A percentile compares a stretch with the other conserved stretches of the same genome.
phyloP scores from a whole-genome alignment of 805 yeast genomes.

The Saccharomycopsis fibuligera region DNA sequence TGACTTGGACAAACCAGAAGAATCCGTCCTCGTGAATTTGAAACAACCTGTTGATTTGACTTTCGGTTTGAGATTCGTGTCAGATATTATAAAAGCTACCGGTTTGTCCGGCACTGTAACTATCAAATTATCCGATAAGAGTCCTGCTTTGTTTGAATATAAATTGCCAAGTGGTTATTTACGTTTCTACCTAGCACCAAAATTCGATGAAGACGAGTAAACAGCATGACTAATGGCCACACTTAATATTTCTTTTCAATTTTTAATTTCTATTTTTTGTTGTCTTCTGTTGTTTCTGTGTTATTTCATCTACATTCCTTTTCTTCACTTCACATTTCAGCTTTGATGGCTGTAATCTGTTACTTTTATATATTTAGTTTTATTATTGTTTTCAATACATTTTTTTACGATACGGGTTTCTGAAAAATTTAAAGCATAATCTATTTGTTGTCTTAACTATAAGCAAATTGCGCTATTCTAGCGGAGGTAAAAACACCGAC shows the following conservation, averaged over 20 bases:
- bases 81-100: conserved; percentile 89
- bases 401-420: background rate
- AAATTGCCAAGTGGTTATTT: conserved; percentile 86
- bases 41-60: conserved; percentile 82
- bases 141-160: conserved; percentile 92
- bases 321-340: background rate
- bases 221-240: too few species aligned
- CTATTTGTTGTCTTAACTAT: too few species aligned
- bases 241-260: too few species aligned
- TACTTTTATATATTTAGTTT: too few species aligned
- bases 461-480: background rate
- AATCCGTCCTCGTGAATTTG: conserved; percentile 67
- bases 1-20: conserved; percentile 75
- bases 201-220: conserved; percentile 76
- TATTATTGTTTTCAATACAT: too few species aligned
- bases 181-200: conserved; percentile 95
- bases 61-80: conserved; percentile 86
- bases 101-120: conserved; percentile 70
- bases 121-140: conserved; percentile 79
- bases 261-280: too few species aligned
- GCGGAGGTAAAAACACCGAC: conserved; percentile 42
- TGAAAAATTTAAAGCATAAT: background rate
- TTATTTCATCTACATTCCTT: background rate
- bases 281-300: background rate
- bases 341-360: background rate